A percentile compares a stretch with the other conserved stretches of the same genome.
Evolutionary conservation across 2,329 filamentous ascomycete genomes (phyloP).

Genomic region (Zymoseptoria tritici): DNA sequence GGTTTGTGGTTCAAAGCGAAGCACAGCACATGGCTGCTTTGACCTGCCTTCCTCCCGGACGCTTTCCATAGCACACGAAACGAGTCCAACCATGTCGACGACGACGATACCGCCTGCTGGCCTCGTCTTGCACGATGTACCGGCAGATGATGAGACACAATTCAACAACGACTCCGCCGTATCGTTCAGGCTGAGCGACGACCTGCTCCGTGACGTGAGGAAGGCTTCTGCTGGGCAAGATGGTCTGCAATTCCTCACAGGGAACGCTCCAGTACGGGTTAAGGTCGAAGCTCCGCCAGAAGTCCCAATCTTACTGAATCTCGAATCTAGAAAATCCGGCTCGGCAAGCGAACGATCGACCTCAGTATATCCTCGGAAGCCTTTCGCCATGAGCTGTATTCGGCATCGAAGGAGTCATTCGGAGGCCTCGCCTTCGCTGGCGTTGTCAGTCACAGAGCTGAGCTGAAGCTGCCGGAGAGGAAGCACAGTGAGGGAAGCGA

Average conservation of each 20-base stretch:
- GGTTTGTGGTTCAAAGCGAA: constrained; percentile 14
- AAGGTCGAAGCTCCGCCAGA: background rate
- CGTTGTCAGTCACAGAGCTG: constrained; percentile 49
- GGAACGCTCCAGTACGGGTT: constrained; percentile 28
- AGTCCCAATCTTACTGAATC: background rate
- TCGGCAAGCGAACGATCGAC: constrained; percentile 49
- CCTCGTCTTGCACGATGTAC: constrained; percentile 23
- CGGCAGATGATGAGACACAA: constrained; percentile 12
- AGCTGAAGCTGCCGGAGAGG: constrained; percentile 36
- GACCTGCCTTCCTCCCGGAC: constrained; percentile 6
- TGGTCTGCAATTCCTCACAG: constrained; percentile 28
- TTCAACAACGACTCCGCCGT: constrained; percentile 21
- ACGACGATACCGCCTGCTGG: constrained; percentile 15
- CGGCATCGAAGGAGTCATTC: constrained; percentile 35
- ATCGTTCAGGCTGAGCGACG: constrained; percentile 25
- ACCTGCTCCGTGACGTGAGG: constrained; percentile 27
- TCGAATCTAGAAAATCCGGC: constrained; percentile 43
- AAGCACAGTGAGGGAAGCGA: constrained; percentile 51
- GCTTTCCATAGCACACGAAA: constrained; percentile 1
- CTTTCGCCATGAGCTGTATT: constrained; percentile 53
- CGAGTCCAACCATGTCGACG: constrained; percentile 12
- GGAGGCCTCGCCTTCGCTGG: constrained; percentile 49
- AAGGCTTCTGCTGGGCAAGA: constrained; percentile 23
- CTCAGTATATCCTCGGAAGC: constrained; percentile 48
- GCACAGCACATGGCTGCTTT: constrained; percentile 19